Evolutionary conservation across 768 basidiomycete species (phyloP).

Genomic region (Boletus rex-veris): DNA sequence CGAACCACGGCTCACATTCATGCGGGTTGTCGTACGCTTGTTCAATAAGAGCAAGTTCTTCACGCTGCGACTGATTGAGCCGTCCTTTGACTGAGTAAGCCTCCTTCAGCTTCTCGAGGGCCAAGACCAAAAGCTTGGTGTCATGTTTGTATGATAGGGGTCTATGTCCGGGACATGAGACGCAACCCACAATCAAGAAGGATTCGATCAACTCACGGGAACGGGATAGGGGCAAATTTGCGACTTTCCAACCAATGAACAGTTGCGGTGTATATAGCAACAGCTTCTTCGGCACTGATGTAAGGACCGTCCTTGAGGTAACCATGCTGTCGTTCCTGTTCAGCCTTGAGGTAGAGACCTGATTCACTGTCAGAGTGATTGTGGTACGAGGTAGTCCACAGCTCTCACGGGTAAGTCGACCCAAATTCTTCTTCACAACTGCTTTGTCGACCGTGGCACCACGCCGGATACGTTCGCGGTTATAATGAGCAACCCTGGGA

Average conservation of each 20-base stretch:
- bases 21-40: conserved; percentile 99
- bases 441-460: conserved; percentile 98
- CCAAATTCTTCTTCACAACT: conserved; percentile 98
- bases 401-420: conserved; percentile 84
- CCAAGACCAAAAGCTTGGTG: conserved; percentile 94
- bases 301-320: conserved; percentile 99
- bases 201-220: conserved; percentile 60
- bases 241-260: conserved; percentile 99
- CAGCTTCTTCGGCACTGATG: conserved; percentile 97
- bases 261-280: conserved; percentile 97
- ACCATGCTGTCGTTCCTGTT: conserved; percentile 97
- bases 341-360: conserved; percentile 95
- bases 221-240: conserved; percentile 98
- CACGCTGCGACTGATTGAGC: conserved; percentile 95
- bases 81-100: conserved; percentile 98
- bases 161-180: conserved; percentile 33
- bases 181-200: background rate
- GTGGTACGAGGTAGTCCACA: background rate
- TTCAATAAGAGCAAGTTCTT: conserved; percentile 96
- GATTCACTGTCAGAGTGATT: conserved; percentile 3
- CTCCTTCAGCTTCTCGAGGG: conserved; percentile 97
- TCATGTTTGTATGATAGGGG: conserved; percentile 99
- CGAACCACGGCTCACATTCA: conserved; percentile 60
- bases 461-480: conserved; percentile 94
- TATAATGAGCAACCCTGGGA: conserved; percentile 88